Percentiles rank a stretch among this genome's conserved stretches.
Conservation (phyloP, 23 red algal species). For the Gracilaria vermiculophylla region DNA sequence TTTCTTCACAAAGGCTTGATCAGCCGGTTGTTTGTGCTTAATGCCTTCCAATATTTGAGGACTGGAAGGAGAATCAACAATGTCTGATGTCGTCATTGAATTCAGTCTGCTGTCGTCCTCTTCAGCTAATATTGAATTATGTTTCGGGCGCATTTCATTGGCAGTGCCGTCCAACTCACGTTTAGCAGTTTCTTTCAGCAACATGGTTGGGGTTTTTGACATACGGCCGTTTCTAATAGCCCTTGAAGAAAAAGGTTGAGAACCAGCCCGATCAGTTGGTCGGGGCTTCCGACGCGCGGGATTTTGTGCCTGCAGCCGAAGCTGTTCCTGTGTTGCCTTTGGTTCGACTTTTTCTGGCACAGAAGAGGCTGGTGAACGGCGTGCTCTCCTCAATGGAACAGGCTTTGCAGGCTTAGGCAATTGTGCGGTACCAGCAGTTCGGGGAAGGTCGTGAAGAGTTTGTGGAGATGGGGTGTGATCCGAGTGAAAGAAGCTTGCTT, state of each 20-base stretch:
- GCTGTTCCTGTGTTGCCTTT: not conserved
- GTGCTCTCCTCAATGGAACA: not conserved
- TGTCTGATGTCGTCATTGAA: not conserved
- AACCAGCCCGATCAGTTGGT: not conserved
- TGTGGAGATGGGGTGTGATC: conserved; percentile 3
- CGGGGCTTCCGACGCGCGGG: not conserved
- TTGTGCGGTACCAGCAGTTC: not conserved
- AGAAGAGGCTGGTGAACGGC: not conserved
- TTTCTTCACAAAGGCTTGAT: conserved; percentile 9
- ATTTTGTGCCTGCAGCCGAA: not conserved
- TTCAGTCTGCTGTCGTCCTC: not conserved
- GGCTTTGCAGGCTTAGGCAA: not conserved
- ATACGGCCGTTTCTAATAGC: not conserved
- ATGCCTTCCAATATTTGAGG: not conserved
- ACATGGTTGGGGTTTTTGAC: not conserved
- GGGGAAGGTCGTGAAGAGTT: no score
- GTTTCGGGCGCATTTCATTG: not conserved
- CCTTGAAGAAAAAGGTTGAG: not conserved
- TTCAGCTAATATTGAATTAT: not conserved
- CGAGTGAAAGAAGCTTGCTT: not conserved
- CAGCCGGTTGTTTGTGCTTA: not conserved
- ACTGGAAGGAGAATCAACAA: not conserved
- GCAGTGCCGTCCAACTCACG: not conserved
- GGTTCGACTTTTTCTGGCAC: not conserved
- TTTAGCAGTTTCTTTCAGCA: not conserved